Conservation (phyloP, 2,329 filamentous ascomycete genomes). For the Sordariomycetes sp. region DNA sequence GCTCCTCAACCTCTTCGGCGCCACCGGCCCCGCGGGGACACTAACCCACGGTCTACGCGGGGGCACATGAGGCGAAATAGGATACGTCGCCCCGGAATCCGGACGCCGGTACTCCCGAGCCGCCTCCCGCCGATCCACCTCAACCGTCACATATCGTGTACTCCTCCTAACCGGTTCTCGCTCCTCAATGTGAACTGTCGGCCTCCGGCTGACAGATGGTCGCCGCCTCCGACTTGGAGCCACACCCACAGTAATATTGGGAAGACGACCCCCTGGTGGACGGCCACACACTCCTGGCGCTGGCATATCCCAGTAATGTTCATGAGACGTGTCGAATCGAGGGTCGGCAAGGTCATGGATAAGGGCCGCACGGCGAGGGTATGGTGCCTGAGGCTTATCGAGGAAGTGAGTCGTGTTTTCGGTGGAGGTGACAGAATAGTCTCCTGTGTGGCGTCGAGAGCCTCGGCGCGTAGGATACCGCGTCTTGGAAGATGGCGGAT, state of each 20-base stretch:
- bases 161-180: neutral
- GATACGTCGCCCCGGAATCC: neutral
- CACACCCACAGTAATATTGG: neutral
- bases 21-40: no score
- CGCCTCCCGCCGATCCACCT: neutral
- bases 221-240: neutral
- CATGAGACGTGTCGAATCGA: neutral
- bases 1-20: no score
- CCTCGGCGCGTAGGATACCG: no score
- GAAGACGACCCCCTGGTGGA: neutral
- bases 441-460: no score
- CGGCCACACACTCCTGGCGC: neutral
- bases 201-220: neutral
- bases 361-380: neutral
- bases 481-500: no score
- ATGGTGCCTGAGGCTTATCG: neutral
- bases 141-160: neutral
- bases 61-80: no score
- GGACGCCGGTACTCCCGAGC: neutral
- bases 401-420: neutral
- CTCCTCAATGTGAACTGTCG: neutral
- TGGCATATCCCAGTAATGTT: neutral
- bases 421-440: neutral
- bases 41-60: no score
- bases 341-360: neutral